A percentile compares a stretch with the other conserved stretches of the same genome.
phyloP scores from a whole-genome alignment of 1,284 basidiomycete species.

The Cryptococcus jaspeensis region DNA sequence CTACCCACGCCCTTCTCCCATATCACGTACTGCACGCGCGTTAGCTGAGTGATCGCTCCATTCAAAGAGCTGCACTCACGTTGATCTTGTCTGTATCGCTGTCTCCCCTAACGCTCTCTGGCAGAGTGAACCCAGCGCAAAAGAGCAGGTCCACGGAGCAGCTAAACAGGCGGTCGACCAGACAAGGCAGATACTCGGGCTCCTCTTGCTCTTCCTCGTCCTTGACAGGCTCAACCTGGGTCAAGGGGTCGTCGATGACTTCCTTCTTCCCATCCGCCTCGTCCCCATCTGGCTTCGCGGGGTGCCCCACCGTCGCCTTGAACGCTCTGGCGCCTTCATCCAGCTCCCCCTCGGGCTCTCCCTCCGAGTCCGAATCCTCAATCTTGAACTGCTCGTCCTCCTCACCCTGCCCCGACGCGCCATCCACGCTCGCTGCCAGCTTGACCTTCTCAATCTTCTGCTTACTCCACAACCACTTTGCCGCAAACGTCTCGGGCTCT shows the following conservation, averaged over 20 bases:
- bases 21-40: conserved; percentile 45
- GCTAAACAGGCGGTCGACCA: conserved; percentile 74
- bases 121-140: conserved; percentile 86
- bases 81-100: conserved; percentile 76
- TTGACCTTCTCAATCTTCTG: conserved; percentile 39
- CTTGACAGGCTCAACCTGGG: conserved; percentile 16
- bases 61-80: conserved; percentile 44
- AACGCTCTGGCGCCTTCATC: conserved; percentile 65
- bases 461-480: conserved; percentile 24
- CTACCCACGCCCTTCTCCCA: conserved; percentile 91
- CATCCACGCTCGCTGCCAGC: not conserved
- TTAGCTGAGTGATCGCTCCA: not conserved
- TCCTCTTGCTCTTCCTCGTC: conserved; percentile 43
- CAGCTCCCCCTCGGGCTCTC: conserved; percentile 54
- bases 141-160: conserved; percentile 80
- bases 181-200: conserved; percentile 60
- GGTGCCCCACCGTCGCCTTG: conserved; percentile 39
- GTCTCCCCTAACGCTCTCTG: conserved; percentile 66
- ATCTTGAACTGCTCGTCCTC: conserved; percentile 30
- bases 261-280: conserved; percentile 18
- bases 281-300: conserved; percentile 13
- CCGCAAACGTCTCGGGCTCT: conserved; percentile 27
- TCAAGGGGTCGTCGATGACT: conserved; percentile 26
- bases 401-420: conserved; percentile 8
- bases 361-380: conserved; percentile 58